Base-by-base conservation (phyloP, 345 rosid species). In the Melastoma malabathricum region DNA sequence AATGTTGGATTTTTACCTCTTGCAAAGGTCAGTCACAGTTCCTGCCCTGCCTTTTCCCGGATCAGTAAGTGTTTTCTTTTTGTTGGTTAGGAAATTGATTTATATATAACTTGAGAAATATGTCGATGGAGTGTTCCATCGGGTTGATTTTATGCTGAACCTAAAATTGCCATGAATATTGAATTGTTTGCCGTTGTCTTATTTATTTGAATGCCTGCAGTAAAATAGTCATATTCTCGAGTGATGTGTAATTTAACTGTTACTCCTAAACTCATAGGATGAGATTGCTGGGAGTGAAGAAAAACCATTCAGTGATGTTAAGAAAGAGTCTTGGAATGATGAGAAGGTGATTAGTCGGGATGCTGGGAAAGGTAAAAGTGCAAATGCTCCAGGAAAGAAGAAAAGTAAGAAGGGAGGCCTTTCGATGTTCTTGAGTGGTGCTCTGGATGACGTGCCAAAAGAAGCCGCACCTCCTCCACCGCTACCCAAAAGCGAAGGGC, bases 341-440 rank as follows among this genome's bases (percentile, higher is more conserved):
- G 74, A 60, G 61, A 78, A 69, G 67, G 69, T 68, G 55, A 84
- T 67, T 1, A 50, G 47, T 52, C 58, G 61, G 1, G 76, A 70
- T 18, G 59, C 60, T 10, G 66, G 59, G 29, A 86, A 68, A 64
- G 64, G 57, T 67, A 81, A 69, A 66, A 68, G 25, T 55, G 61
- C 75, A 22, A 29, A 44, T 13, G 67, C 75, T 15, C 62, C 63
- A 31, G 62, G 75, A 54, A 84, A 82, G 76, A 92, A 81, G 78
- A 92, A 84, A 76, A 82, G 77, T 54, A 77, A 82, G 63, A 87
- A 79, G 68, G 98, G 98, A 45, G 98, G 95, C 25, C 98, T 92
- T 57, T 87, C 98, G 8, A 72, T 92, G 96, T 92, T 92, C 66
- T 60, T 92, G 71, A 92, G 88, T 52, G 98, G 98, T 68, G 95